Evolutionary conservation across 371 early-diverging fungal genomes (phyloP), one percentile per base, ranked within the genome.

Genomic region (Cokeromyces recurvatus): DNA sequence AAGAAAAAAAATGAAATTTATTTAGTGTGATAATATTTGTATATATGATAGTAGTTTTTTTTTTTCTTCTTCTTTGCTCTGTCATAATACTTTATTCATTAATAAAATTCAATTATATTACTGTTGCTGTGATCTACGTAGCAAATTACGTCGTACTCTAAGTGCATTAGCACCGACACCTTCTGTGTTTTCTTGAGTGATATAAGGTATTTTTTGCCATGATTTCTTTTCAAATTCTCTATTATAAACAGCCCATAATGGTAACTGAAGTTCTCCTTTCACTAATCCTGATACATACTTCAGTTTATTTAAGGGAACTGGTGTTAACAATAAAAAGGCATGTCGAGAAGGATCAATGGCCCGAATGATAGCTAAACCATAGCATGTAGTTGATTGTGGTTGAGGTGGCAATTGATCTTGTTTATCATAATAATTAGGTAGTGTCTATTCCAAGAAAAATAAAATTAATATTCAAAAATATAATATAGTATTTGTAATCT

Each of bases 361-460:
- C 17, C 92, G 81, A 36, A 92, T 73, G 24, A 90, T 59, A 2
- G 80, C 92, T 20, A 86, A 55, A 2, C 92, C 92, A 43, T 81
- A 59, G 54, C 89, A 89, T 5, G 67, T 76, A 7, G 70, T 79
- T 36, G 36, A 55, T 32, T 51, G 51, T n/a, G 79, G 77, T 29
- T 69, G 47, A 3, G 82, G 81, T 41, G 73, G 71, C 32, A 78
- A 53, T 42, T 55, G 57, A 46, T 64, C 48, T 23, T 64, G 65
- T 14, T 81, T 62, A n/a, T 77, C 71, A 22, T 76, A 68, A 54
- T 82, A 82, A n/a, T 43, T 62, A 15, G 79, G 81, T 23, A 73
- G 68, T 4, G 46, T 53, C 68, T 63, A 45, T 11, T 16, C 10
- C 38, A 12, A 21, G 4, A 17, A n/a, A 27, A 16, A 27, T 10